Evolutionary conservation across 2,329 filamentous ascomycete species (phyloP).

Genomic region (Trichoderma simmonsii): DNA sequence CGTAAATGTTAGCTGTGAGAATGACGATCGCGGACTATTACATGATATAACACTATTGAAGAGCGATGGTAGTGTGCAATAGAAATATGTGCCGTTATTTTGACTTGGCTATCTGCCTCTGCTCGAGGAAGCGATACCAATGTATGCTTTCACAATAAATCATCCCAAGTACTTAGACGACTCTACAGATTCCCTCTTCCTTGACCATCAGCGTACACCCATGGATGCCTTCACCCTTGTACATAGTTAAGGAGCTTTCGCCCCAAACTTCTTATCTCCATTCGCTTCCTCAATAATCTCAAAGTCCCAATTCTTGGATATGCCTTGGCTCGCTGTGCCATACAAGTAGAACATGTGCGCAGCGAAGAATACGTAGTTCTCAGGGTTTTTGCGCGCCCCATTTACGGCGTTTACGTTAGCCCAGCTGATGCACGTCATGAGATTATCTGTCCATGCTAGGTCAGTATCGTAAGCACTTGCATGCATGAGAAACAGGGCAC

Average conservation of each 20-base stretch:
- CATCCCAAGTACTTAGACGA: background rate
- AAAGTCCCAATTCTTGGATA: background rate
- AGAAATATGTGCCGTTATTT: background rate
- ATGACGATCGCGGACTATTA: too few species aligned
- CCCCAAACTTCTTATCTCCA: background rate
- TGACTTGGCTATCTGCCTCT: background rate
- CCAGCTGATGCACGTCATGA: background rate
- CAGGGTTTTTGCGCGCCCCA: background rate
- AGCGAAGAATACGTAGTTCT: background rate
- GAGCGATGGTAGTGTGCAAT: too few species aligned
- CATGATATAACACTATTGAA: too few species aligned
- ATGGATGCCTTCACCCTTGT: background rate
- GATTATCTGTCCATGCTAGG: background rate
- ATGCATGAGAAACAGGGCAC: background rate
- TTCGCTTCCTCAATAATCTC: background rate
- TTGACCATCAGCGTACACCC: background rate
- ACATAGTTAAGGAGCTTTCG: background rate
- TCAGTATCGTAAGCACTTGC: background rate
- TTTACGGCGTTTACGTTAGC: background rate
- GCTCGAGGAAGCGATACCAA: background rate
- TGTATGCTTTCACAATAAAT: background rate
- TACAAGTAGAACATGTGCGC: background rate
- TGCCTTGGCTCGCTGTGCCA: background rate
- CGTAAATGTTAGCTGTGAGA: too few species aligned
- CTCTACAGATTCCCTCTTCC: background rate